Percentiles rank a stretch among this genome's conserved stretches.
phyloP scores from a whole-genome alignment of 2,329 filamentous ascomycete genomes.

The Chaetomiaceae sp. region DNA sequence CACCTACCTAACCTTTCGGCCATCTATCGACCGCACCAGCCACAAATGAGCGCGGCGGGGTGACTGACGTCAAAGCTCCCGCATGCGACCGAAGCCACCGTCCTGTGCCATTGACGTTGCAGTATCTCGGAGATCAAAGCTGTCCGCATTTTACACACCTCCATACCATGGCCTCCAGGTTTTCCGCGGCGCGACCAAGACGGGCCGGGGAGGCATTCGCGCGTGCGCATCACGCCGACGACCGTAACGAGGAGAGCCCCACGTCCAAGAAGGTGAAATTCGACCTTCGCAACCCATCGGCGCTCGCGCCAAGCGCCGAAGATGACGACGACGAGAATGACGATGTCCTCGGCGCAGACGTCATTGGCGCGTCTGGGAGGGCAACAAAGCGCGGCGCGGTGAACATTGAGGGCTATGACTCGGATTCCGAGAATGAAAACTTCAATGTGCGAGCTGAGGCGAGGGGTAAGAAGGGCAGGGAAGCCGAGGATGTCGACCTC shows the following conservation, averaged over 20 bases:
- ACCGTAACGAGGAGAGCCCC: conserved; percentile 23
- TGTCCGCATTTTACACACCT: no score
- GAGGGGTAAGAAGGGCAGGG: conserved; percentile 34
- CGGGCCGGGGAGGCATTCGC: conserved; percentile 76
- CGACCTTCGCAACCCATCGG: conserved; percentile 90
- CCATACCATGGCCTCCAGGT: conserved; percentile 37
- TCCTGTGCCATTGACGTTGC: no score
- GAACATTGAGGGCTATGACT: conserved; percentile 95
- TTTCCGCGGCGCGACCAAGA: conserved; percentile 69
- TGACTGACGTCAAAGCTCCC: no score
- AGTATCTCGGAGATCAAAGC: no score
- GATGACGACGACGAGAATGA: conserved; percentile 50
- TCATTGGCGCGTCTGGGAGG: conserved; percentile 72
- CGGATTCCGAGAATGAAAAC: conserved; percentile 85
- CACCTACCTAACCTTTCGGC: no score
- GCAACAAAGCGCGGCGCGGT: conserved; percentile 87
- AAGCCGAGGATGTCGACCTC: conserved; percentile 39
- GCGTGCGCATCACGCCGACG: conserved; percentile 62
- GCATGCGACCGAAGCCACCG: no score
- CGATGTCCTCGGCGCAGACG: conserved; percentile 78
- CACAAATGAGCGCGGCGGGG: no score
- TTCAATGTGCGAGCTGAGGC: conserved; percentile 69
- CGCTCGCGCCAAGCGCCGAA: conserved; percentile 73
- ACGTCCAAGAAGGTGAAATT: conserved; percentile 76
- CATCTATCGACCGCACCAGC: no score